Conservation (phyloP, 805 yeast species). For the Wickerhamiella musiphila region DNA sequence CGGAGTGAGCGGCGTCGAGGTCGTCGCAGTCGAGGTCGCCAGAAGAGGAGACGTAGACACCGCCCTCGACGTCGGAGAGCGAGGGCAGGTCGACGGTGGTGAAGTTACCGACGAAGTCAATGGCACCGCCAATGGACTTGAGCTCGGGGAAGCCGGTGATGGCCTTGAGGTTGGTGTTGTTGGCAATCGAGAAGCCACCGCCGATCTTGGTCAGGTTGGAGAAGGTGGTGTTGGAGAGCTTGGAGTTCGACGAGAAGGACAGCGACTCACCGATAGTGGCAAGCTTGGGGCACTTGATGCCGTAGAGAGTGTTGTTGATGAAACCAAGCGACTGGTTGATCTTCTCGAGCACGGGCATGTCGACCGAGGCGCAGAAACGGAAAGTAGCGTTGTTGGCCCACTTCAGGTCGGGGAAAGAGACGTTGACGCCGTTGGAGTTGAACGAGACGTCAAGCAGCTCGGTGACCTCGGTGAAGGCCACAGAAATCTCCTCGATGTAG, state of each 20-base stretch:
- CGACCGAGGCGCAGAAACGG: slow-evolving; percentile 60
- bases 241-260: slow-evolving; percentile 53
- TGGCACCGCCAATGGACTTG: slow-evolving; percentile 73
- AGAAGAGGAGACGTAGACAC: slow-evolving; percentile 59
- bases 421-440: slow-evolving; percentile 67
- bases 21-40: slow-evolving; percentile 59
- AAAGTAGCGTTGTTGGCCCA: slow-evolving; percentile 83
- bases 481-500: slow-evolving; percentile 45
- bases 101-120: slow-evolving; percentile 64
- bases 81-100: slow-evolving; percentile 58
- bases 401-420: slow-evolving; percentile 32
- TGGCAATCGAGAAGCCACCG: slow-evolving; percentile 84
- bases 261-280: slow-evolving; percentile 63
- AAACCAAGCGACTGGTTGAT: slow-evolving; percentile 75
- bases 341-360: slow-evolving; percentile 45
- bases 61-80: slow-evolving; percentile 75
- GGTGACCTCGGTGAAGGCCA: slow-evolving; percentile 57
- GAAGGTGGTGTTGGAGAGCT: slow-evolving; percentile 53
- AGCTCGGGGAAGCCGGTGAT: slow-evolving; percentile 62
- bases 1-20: slow-evolving; percentile 52
- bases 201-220: slow-evolving; percentile 54
- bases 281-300: slow-evolving; percentile 29
- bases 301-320: slow-evolving; percentile 44
- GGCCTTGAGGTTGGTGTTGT: slow-evolving; percentile 55
- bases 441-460: slow-evolving; percentile 61